Percentiles rank a stretch among this genome's conserved stretches.
Evolutionary conservation across 2,329 filamentous ascomycete species (phyloP).

Genomic region (Clarireedia homoeocarpa): DNA sequence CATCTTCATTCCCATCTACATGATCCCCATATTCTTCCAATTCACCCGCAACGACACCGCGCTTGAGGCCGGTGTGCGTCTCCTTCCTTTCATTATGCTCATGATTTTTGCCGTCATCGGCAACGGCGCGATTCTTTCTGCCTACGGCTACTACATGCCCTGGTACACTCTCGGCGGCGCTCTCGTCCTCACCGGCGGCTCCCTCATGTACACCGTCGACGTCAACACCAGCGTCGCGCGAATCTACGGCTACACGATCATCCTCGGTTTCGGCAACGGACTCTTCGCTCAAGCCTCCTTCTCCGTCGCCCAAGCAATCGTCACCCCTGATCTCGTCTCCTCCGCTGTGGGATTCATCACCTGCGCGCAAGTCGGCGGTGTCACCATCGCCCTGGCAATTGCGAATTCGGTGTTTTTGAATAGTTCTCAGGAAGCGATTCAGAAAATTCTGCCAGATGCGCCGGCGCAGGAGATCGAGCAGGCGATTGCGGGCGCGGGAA

Average conservation of each 20-base stretch:
- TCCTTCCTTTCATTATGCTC: constrained; percentile 32
- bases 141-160: constrained; percentile 33
- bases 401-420: constrained; percentile 34
- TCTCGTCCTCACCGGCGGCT: constrained; percentile 26
- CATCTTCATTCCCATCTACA: constrained; percentile 34
- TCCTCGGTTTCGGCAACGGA: constrained; percentile 34
- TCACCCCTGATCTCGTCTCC: constrained; percentile 23
- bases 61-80: constrained; percentile 35
- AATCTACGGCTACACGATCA: constrained; percentile 28
- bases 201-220: constrained; percentile 28
- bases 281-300: background rate
- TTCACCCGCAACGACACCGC: constrained; percentile 41
- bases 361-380: constrained; percentile 31
- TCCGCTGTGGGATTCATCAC: constrained; percentile 34
- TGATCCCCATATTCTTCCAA: constrained; percentile 43
- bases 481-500: constrained; percentile 25
- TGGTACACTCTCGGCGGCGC: constrained; percentile 32
- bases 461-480: constrained; percentile 24
- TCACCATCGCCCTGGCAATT: constrained; percentile 33
- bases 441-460: constrained; percentile 22
- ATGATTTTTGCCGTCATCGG: constrained; percentile 30
- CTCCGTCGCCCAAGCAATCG: background rate
- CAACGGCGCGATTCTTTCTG: constrained; percentile 29
- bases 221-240: constrained; percentile 18
- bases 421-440: constrained; percentile 26